Evolutionary conservation across 208 protist genomes (phyloP), one percentile per base, ranked within the genome.

Genomic region (Leishmania tropica): DNA sequence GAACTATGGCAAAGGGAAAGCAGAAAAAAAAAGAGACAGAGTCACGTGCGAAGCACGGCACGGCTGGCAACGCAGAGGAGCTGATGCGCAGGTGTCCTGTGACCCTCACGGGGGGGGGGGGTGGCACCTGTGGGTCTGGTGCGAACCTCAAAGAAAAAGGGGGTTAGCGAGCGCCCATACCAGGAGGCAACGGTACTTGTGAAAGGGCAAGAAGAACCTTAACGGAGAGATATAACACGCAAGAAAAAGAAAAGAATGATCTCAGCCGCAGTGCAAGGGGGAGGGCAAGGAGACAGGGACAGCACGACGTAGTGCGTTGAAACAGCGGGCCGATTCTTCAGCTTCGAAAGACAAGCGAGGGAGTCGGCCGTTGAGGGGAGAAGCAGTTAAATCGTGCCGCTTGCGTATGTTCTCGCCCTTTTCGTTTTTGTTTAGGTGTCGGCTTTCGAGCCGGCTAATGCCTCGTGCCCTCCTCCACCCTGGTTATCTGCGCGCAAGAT

Each of bases 21-120:
- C 15, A 62, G 45, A 15, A 71, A 53, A 56, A 54, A 58, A 78
- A 78, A 80, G 54, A 78, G 62, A 21, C 10, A 1, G 60, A 67
- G 19, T 15, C 37, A 2, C 17, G 17, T 31, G 15, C 10, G 31
- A 40, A 40, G 28, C 13, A n/a, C 62, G 0, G 62, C 31, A 35
- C 62, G 8, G 3, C 28, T 7, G n/a, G 31, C 8, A 21, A 3
- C 62, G 8, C 62, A 67, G 62, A 35, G 21, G 62, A 67, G 2
- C 13, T 3, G 31, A 67, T 19, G 31, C 5, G 31, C 62, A 17
- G n/a, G 62, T 40, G 2, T 6, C 62, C n/a, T 17, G n/a, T 67
- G 31, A 67, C 62, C 7, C 5, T 37, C 13, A 40, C 62, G 28
- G 28, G 62, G 31, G 13, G 1, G 40, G 42, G 31, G 31, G 31